Evolutionary conservation across 305 asterid species (phyloP), one percentile per base, ranked within the genome.

Genomic region (Ruellia speciosa): DNA sequence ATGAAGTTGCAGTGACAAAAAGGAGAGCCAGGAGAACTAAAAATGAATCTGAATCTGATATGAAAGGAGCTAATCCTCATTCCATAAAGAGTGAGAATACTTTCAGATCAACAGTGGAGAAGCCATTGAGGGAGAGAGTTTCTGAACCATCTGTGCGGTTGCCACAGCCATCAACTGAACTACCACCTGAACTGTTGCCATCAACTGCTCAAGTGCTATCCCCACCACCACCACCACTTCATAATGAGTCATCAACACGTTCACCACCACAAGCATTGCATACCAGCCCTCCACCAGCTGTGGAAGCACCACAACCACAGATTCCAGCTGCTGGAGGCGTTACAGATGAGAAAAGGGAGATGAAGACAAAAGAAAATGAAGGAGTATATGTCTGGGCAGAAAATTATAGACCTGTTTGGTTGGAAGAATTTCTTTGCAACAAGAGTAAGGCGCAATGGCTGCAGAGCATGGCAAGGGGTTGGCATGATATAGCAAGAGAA

Each of bases 71-170:
- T 33, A 48, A 49, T 7, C 65, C 54, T 56, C 37, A 11, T 56
- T 47, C 51, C 60, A 52, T 52, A n/a, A 51, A 49, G 67, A 67
- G 15, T 33, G 76, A 71, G 35, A 66, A 66, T 24, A 69, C 68
- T 33, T 12, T 50, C 18, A 60, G 19, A 64, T 52, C 65, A 37
- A 52, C 65, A 39, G 51, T 54, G 8, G 76, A 76, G 93, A 87
- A 85, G 92, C 79, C 96, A 68, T 85, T 87, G 87, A 73, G 93
- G 94, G 96, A 85, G 96, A 87, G 83, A 82, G 70, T 72, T 66
- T 72, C 73, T 35, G 74, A 69, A 58, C 68, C 78, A 18, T 15
- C 43, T 7, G 62, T 64, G 71, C 70, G 18, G 19, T 24, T 24
- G 4, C 31, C 31, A 24, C 31, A 24, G 31, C 2, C 31, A 24